Conservation (phyloP, 2,329 filamentous ascomycete genomes). For the Saccharata proteae region DNA sequence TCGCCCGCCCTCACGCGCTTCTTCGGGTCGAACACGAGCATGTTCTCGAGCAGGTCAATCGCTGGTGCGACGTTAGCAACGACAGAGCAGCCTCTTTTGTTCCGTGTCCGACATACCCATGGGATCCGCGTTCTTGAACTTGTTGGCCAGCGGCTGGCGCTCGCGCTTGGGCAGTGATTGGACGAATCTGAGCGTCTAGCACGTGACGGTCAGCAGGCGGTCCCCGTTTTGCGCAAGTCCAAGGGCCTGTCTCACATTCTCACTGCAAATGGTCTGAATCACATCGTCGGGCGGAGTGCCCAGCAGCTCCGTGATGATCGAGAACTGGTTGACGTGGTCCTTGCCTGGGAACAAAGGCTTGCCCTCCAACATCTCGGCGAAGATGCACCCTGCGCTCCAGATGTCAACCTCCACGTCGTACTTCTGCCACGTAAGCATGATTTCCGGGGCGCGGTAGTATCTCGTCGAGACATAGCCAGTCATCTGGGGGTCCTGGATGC, state of each 20-base stretch:
- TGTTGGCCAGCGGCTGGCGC: slow-evolving; percentile 70
- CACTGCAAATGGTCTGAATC: slow-evolving; percentile 95
- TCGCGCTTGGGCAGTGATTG: slow-evolving; percentile 94
- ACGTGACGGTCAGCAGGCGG: slow-evolving; percentile 12
- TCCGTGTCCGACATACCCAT: slow-evolving; percentile 45
- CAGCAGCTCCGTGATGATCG: slow-evolving; percentile 94
- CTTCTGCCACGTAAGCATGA: slow-evolving; percentile 99
- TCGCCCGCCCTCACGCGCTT: slow-evolving; percentile 81
- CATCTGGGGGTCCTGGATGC: slow-evolving; percentile 99
- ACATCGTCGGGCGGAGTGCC: slow-evolving; percentile 97
- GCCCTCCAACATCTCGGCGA: slow-evolving; percentile 97
- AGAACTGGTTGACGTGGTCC: slow-evolving; percentile 99
- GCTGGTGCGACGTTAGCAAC: slow-evolving; percentile 47
- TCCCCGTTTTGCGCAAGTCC: slow-evolving; percentile 4
- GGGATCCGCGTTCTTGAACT: slow-evolving; percentile 92
- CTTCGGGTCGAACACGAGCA: slow-evolving; percentile 98
- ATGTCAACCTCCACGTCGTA: slow-evolving; percentile 99
- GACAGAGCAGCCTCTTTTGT: slow-evolving; percentile 1
- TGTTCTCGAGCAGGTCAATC: slow-evolving; percentile 84
- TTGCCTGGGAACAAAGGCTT: slow-evolving; percentile 98
- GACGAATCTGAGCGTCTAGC: slow-evolving; percentile 84
- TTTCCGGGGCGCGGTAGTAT: slow-evolving; percentile 97
- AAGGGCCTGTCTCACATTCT: slow-evolving; percentile 56
- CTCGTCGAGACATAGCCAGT: slow-evolving; percentile 96
- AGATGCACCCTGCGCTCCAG: slow-evolving; percentile 98